Percentiles rank a stretch among this genome's conserved stretches.
Conservation (phyloP, 805 yeast genomes). For the Wickerhamiella hasegawae region DNA sequence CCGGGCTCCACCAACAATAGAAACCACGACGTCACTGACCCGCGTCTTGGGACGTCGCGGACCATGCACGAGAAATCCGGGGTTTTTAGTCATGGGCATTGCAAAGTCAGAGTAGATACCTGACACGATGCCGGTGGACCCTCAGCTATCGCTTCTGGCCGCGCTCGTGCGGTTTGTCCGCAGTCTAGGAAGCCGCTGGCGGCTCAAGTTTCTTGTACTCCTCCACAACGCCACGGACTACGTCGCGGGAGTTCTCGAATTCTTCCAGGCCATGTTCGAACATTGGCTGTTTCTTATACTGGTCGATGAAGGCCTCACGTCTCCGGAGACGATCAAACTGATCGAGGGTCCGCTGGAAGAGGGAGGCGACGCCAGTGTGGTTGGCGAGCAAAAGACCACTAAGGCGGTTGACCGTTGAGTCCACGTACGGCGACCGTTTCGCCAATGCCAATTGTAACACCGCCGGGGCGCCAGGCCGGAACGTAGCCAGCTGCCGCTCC, state of each 20-base stretch:
- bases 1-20: too few relatives aligned
- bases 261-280: constrained; percentile 35
- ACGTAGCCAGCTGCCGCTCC: constrained; percentile 34
- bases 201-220: constrained; percentile 41
- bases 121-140: too few relatives aligned
- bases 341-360: constrained; percentile 48
- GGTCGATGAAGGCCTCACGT: constrained; percentile 70
- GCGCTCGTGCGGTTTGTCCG: too few relatives aligned
- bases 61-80: too few relatives aligned
- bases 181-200: neutral
- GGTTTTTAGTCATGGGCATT: too few relatives aligned
- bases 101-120: too few relatives aligned
- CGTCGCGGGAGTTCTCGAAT: constrained; percentile 63
- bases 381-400: constrained; percentile 78
- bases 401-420: constrained; percentile 22
- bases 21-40: too few relatives aligned
- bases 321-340: constrained; percentile 71
- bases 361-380: constrained; percentile 54
- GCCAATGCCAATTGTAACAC: constrained; percentile 68
- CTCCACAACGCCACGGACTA: constrained; percentile 58
- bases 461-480: constrained; percentile 77
- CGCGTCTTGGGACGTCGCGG: too few relatives aligned
- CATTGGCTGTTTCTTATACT: constrained; percentile 37
- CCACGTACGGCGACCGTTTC: constrained; percentile 45
- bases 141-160: too few relatives aligned